Percentiles rank a stretch among this genome's conserved stretches.
These are phyloP conservation scores for Rubroboletus satanas DNA, from an alignment of 768 basidiomycete genomes.

Conservation along the genomic window DNA sequence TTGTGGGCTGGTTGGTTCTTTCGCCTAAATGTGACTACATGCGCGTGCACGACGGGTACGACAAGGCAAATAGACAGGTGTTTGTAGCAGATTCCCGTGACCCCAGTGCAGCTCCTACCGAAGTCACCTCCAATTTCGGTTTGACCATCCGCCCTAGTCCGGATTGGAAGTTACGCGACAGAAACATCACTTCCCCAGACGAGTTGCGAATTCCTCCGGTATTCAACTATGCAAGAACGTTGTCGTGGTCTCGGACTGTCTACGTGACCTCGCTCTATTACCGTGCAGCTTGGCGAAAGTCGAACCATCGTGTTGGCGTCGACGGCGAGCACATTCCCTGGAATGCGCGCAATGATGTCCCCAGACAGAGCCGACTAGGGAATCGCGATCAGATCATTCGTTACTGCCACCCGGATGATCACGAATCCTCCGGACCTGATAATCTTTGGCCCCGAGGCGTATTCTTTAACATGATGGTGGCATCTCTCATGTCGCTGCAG, in stretches of 20 bases:
- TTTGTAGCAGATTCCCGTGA: not conserved
- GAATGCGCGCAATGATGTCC: not conserved
- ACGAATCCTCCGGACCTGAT: not conserved
- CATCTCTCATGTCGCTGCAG: constrained; percentile 28
- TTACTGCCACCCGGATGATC: constrained; percentile 17
- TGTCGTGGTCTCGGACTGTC: constrained; percentile 20
- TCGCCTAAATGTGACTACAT: constrained; percentile 38
- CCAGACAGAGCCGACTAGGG: constrained; percentile 17
- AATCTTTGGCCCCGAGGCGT: constrained; percentile 24
- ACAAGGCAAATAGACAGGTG: constrained; percentile 10
- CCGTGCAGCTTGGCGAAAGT: constrained; percentile 13
- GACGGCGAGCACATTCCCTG: not conserved
- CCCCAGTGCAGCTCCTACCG: not conserved
- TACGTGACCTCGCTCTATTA: constrained; percentile 18
- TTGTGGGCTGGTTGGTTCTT: constrained; percentile 39
- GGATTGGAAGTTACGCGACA: not conserved
- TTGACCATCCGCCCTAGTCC: constrained; percentile 15
- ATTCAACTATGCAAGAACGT: constrained; percentile 23
- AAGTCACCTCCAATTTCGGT: constrained; percentile 5
- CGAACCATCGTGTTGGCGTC: constrained; percentile 1
- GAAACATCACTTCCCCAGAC: constrained; percentile 18
- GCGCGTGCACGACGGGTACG: constrained; percentile 24
- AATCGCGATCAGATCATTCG: constrained; percentile 12
- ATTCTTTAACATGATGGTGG: constrained; percentile 26
- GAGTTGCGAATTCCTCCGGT: constrained; percentile 23